These are phyloP conservation scores for Parafenestella ontariensis DNA, from an alignment of 2,329 filamentous ascomycete species.

Conservation along the genomic window DNA sequence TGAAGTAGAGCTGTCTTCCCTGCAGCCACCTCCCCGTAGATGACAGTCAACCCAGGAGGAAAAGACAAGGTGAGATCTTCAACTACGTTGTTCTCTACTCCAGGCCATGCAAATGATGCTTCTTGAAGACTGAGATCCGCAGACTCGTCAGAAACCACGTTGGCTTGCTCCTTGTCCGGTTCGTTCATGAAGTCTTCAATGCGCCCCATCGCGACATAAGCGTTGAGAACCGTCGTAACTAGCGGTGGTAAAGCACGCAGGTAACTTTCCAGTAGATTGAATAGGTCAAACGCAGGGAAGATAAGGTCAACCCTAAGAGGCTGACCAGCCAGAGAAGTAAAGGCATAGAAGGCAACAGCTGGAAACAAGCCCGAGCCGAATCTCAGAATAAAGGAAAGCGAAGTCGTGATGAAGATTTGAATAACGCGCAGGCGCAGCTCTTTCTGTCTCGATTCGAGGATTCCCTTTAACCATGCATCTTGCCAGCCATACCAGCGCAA, in stretches of 20 bases:
- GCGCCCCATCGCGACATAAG: constrained; percentile 79
- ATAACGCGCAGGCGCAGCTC: constrained; percentile 70
- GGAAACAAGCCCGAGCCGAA: constrained; percentile 78
- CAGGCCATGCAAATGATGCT: constrained; percentile 83
- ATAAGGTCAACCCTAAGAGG: constrained; percentile 80
- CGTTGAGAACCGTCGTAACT: constrained; percentile 79
- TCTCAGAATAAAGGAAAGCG: constrained; percentile 73
- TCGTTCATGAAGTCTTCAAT: constrained; percentile 89
- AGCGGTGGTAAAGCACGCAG: constrained; percentile 77
- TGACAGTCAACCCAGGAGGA: constrained; percentile 63
- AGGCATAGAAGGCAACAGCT: constrained; percentile 80
- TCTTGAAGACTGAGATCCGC: constrained; percentile 60
- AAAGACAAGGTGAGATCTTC: constrained; percentile 62
- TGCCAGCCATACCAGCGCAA: constrained; percentile 86
- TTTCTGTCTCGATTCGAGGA: constrained; percentile 71
- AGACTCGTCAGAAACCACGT: constrained; percentile 47
- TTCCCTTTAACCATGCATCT: constrained; percentile 72
- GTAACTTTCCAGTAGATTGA: constrained; percentile 75
- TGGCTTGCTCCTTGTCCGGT: constrained; percentile 71
- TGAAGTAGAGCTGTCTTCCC: constrained; percentile 70
- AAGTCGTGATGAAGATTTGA: constrained; percentile 68
- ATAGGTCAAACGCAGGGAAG: constrained; percentile 85
- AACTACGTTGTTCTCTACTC: constrained; percentile 64
- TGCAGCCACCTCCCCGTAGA: constrained; percentile 69
- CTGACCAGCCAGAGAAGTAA: constrained; percentile 73